Percentiles rank a stretch among this genome's conserved stretches.
Evolutionary conservation across 2,329 filamentous ascomycete species (phyloP).

Genomic region (Pseudopyrenochaeta lycopersici): DNA sequence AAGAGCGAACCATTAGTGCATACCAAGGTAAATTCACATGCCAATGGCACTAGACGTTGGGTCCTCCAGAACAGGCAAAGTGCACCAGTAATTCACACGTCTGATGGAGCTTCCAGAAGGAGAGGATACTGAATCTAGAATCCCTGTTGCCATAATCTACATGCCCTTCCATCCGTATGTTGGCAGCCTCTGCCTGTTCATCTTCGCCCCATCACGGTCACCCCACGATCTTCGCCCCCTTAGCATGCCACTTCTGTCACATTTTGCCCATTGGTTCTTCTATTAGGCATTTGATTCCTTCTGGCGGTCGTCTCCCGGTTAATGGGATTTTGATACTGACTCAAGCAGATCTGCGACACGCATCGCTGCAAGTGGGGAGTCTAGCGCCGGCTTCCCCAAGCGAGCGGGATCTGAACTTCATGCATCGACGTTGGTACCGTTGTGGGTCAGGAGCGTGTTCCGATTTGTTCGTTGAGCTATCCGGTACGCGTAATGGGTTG

Average conservation of each 20-base stretch:
- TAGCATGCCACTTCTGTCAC: not conserved
- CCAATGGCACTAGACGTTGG: no score
- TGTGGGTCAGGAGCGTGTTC: not conserved
- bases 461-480: not conserved
- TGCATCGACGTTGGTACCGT: constrained; percentile 1
- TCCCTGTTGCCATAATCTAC: no score
- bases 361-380: constrained; percentile 11
- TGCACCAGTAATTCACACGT: no score
- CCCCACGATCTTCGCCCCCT: no score
- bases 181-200: no score
- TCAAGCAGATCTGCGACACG: constrained; percentile 9
- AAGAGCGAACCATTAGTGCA: no score
- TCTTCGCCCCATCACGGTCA: no score
- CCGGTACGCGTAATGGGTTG: not conserved
- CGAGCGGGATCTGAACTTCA: not conserved
- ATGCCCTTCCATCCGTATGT: no score
- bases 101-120: no score
- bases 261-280: not conserved
- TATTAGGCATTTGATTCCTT: not conserved
- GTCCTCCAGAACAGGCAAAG: no score
- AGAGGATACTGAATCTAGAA: no score
- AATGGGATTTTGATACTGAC: constrained; percentile 1
- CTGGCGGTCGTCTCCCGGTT: constrained; percentile 1
- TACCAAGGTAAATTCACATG: no score
- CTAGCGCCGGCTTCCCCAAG: not conserved